Evolutionary conservation across 495 filamentous ascomycete species (phyloP).

Genomic region (Pyronema omphalodes): DNA sequence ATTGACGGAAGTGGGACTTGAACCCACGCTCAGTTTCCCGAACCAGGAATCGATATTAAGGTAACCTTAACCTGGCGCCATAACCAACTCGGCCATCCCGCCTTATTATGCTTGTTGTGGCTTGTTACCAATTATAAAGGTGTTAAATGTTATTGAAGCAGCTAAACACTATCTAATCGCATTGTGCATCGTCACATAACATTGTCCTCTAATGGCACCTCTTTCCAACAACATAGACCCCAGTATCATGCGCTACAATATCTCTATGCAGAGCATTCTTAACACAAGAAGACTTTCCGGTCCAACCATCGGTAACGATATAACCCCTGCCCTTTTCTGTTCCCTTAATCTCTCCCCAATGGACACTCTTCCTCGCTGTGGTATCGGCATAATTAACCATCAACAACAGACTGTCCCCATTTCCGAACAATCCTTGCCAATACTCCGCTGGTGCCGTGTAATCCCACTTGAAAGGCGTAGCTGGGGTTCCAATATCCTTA

Average conservation of each 20-base stretch:
- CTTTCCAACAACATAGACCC: slow-evolving; percentile 2
- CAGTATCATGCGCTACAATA: slow-evolving; percentile 11
- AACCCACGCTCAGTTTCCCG: no score
- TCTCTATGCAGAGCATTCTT: not conserved
- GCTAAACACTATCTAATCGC: no score
- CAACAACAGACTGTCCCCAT: slow-evolving; percentile 10
- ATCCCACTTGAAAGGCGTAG: slow-evolving; percentile 47
- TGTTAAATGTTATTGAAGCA: no score
- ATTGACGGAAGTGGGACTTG: no score
- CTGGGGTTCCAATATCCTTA: slow-evolving; percentile 32
- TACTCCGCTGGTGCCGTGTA: slow-evolving; percentile 40
- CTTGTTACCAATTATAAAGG: no score
- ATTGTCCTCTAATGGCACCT: slow-evolving; percentile 1
- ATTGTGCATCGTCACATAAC: not conserved
- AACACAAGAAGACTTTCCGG: slow-evolving; percentile 5
- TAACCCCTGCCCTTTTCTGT: slow-evolving; percentile 4
- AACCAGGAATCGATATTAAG: no score
- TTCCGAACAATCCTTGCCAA: slow-evolving; percentile 36
- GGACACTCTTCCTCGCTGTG: not conserved
- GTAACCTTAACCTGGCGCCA: no score
- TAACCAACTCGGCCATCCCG: no score
- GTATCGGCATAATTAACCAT: slow-evolving; percentile 14
- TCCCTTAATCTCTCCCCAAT: slow-evolving; percentile 11
- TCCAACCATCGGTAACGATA: slow-evolving; percentile 11
- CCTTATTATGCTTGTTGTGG: no score